phyloP scores from a whole-genome alignment of 2,329 filamentous ascomycete species.

The Knoxdaviesia proteae region DNA sequence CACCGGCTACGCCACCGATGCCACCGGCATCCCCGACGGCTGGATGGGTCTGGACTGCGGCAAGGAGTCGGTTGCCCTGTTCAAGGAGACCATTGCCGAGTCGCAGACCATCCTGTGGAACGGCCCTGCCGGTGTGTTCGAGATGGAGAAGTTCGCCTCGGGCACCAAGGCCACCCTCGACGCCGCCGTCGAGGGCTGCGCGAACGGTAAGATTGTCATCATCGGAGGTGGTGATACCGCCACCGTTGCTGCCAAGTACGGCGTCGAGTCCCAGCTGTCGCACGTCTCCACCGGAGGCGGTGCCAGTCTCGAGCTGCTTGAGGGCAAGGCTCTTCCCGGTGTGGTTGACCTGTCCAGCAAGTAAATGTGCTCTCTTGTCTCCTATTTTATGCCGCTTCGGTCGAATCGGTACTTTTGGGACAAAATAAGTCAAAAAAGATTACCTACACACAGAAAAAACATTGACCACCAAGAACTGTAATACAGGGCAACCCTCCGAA shows the following conservation, averaged over 20 bases:
- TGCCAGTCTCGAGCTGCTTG: constrained; percentile 83
- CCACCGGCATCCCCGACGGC: constrained; percentile 72
- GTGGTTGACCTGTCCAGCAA: constrained; percentile 74
- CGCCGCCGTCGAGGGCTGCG: constrained; percentile 61
- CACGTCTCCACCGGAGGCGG: constrained; percentile 96
- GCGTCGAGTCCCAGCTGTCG: constrained; percentile 88
- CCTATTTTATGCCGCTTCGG: not conserved
- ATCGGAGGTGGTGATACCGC: constrained; percentile 97
- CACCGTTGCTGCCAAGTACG: constrained; percentile 93
- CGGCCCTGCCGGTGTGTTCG: constrained; percentile 90
- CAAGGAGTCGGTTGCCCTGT: constrained; percentile 69
- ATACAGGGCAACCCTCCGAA: no score
- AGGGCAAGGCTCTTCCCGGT: constrained; percentile 94
- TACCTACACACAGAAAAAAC: not conserved
- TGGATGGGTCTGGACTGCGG: constrained; percentile 98
- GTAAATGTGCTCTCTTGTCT: constrained; percentile 21
- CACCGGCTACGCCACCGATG: constrained; percentile 63
- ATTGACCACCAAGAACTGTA: no score
- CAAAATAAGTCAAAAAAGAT: constrained; percentile 1
- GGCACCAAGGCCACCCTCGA: constrained; percentile 88
- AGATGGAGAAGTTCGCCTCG: constrained; percentile 82
- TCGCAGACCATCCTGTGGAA: constrained; percentile 98
- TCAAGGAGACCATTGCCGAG: constrained; percentile 68
- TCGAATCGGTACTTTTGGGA: not conserved
- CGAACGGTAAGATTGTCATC: constrained; percentile 85